These are phyloP conservation scores for Lactifluus pinguis DNA, from an alignment of 768 basidiomycete genomes.

Conservation along the genomic window DNA sequence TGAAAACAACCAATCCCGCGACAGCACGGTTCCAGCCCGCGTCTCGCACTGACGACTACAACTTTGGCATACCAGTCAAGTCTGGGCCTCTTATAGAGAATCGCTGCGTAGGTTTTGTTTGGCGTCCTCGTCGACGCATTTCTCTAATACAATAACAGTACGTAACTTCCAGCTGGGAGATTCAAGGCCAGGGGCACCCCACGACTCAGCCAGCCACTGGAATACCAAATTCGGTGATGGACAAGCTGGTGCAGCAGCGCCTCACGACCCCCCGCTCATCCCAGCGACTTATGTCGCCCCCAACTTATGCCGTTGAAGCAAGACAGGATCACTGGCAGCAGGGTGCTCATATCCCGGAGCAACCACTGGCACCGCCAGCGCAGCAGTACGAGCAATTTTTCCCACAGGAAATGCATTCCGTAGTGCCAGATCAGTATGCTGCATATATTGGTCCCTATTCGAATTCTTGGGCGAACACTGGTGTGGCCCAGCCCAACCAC, in stretches of 20 bases:
- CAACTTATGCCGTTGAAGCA: no score
- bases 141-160: slow-evolving; percentile 8
- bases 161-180: slow-evolving; percentile 15
- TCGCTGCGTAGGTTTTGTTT: slow-evolving; percentile 1
- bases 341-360: neutral
- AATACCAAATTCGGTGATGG: neutral
- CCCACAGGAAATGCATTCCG: no score
- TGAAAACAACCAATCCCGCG: neutral
- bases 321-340: neutral
- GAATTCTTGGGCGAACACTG: no score
- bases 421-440: neutral
- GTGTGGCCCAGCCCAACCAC: no score
- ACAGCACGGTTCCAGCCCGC: slow-evolving; percentile 2
- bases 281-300: no score
- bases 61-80: slow-evolving; percentile 4
- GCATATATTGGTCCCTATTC: no score
- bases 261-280: no score
- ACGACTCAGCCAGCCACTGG: neutral
- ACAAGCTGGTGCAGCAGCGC: neutral
- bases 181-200: neutral
- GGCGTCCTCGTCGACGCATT: neutral
- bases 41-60: slow-evolving; percentile 2
- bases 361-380: neutral
- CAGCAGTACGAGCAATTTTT: neutral
- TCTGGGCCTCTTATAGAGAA: slow-evolving; percentile 15